A percentile compares a stretch with the other conserved stretches of the same genome.
Evolutionary conservation across 192 early-diverging fungal genomes (phyloP).

Genomic region (Chytriomyces sp.): DNA sequence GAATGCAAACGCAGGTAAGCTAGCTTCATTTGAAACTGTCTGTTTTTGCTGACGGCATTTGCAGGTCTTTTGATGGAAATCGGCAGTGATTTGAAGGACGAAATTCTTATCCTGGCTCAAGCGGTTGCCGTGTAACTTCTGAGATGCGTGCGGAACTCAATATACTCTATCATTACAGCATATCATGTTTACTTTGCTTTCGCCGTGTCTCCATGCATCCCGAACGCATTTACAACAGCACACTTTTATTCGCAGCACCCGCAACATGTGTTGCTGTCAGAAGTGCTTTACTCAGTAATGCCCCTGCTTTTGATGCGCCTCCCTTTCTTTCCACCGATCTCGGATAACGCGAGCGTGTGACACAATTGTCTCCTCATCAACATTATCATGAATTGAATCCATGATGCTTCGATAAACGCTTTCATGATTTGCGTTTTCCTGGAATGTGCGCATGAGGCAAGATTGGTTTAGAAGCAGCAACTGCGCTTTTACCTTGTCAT

Average conservation of each 20-base stretch:
- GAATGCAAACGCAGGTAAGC: slow-evolving; percentile 27
- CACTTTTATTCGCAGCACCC: no score
- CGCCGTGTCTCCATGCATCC: no score
- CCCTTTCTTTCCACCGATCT: slow-evolving; percentile 36
- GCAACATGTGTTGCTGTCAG: no score
- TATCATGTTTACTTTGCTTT: no score
- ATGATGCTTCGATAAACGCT: slow-evolving; percentile 56
- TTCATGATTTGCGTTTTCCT: slow-evolving; percentile 55
- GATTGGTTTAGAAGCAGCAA: not conserved
- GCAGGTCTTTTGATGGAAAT: slow-evolving; percentile 33
- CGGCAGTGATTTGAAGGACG: slow-evolving; percentile 26
- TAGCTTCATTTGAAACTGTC: not conserved
- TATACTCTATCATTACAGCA: no score
- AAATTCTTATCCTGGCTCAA: not conserved
- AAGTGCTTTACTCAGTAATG: no score
- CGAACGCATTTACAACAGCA: no score
- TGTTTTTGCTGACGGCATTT: not conserved
- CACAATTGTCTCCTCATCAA: slow-evolving; percentile 44
- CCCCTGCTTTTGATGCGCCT: not conserved
- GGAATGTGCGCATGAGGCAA: not conserved
- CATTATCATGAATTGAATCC: slow-evolving; percentile 57
- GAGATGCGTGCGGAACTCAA: no score
- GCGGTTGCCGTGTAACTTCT: not conserved
- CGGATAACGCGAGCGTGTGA: slow-evolving; percentile 38
- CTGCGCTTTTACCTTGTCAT: slow-evolving; percentile 49